Conservation (phyloP, 1,139 yeast genomes). For the Yamadazyma triangularis region DNA sequence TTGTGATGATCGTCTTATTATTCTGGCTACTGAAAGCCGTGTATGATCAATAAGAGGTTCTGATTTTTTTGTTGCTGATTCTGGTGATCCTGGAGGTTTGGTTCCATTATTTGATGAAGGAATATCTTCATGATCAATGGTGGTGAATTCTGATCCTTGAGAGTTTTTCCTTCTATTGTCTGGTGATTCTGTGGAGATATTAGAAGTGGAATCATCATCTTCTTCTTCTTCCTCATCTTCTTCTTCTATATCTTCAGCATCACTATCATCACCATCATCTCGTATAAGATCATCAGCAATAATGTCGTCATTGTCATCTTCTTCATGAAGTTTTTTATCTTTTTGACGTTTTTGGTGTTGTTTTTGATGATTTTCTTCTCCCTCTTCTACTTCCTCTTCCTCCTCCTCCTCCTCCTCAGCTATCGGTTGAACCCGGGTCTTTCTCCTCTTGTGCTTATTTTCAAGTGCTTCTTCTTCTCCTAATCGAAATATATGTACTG, state of each 20-base stretch:
- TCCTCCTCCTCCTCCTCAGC: constrained; percentile 29
- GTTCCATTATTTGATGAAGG: constrained; percentile 12
- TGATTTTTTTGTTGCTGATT: too few species aligned
- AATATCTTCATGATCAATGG: constrained; percentile 31
- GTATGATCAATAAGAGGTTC: constrained; percentile 71
- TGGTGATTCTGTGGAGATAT: too few species aligned
- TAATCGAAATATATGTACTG: constrained; percentile 83
- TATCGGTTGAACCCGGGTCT: constrained; percentile 19
- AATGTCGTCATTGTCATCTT: constrained; percentile 4
- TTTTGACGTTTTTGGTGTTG: too few species aligned
- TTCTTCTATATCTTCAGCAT: too few species aligned
- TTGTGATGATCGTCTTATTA: constrained; percentile 56
- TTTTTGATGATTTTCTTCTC: too few species aligned
- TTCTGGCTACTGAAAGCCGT: constrained; percentile 66
- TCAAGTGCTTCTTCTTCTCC: constrained; percentile 56
- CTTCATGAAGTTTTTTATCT: constrained; percentile 14
- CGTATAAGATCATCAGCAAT: constrained; percentile 4
- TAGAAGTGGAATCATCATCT: constrained; percentile 24
- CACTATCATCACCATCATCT: constrained; percentile 30
- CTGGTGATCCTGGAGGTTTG: too few species aligned
- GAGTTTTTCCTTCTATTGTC: constrained; percentile 38
- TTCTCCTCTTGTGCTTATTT: constrained; percentile 33
- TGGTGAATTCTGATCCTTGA: constrained; percentile 39
- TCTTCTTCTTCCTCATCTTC: constrained; percentile 16
- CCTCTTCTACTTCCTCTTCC: constrained; percentile 14